Conservation (phyloP, 768 basidiomycete genomes). For the Calocybe indica region DNA sequence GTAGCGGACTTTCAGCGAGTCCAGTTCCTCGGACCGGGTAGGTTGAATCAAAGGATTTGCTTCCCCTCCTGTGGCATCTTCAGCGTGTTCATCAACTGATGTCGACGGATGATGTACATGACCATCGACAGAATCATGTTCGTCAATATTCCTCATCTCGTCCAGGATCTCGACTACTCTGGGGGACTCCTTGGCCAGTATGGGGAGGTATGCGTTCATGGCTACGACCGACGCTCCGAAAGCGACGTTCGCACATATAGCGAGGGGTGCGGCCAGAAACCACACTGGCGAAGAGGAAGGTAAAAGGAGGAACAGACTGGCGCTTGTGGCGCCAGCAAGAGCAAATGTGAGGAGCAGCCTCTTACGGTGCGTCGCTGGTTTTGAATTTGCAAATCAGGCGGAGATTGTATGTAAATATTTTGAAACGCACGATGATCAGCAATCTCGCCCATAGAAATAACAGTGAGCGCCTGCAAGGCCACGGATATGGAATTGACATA, state of each 20-base stretch:
- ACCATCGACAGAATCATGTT: constrained; percentile 11
- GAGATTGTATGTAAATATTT: background rate
- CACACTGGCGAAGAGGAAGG: constrained; percentile 69
- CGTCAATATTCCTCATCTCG: constrained; percentile 16
- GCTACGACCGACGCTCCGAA: constrained; percentile 87
- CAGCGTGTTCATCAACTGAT: constrained; percentile 4
- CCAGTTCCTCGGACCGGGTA: constrained; percentile 9
- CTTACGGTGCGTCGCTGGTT: constrained; percentile 62
- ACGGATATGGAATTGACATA: constrained; percentile 88
- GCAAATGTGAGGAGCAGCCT: constrained; percentile 74
- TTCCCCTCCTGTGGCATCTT: constrained; percentile 17
- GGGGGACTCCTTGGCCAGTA: constrained; percentile 59
- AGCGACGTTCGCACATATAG: constrained; percentile 74
- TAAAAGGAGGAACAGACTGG: constrained; percentile 66
- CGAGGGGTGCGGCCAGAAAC: constrained; percentile 61
- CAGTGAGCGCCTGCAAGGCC: constrained; percentile 84
- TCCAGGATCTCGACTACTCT: constrained; percentile 42
- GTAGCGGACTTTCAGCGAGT: constrained; percentile 35
- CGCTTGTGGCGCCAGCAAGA: constrained; percentile 58
- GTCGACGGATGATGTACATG: constrained; percentile 9
- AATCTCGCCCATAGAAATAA: constrained; percentile 90
- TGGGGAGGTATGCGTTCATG: constrained; percentile 84
- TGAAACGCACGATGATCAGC: constrained; percentile 77
- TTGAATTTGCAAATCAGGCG: constrained; percentile 4
- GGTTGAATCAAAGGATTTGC: constrained; percentile 34